Evolutionary conservation across 2,329 filamentous ascomycete genomes (phyloP).

Genomic region (Periconia digitata): DNA sequence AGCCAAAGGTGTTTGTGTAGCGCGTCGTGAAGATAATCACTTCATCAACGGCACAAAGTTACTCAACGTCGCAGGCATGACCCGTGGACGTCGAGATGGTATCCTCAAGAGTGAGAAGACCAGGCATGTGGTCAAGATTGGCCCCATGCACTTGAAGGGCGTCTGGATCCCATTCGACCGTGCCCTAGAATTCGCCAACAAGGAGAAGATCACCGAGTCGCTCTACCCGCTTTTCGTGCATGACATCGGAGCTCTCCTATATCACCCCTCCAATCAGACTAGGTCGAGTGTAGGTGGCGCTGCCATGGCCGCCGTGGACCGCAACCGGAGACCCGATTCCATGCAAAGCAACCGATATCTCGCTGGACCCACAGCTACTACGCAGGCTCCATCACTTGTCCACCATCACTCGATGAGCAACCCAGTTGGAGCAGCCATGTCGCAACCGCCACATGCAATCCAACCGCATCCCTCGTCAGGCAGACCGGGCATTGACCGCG

Average conservation of each 20-base stretch:
- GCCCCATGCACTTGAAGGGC: slow-evolving; percentile 97
- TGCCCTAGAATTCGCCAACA: slow-evolving; percentile 97
- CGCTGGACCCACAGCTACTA: slow-evolving; percentile 57
- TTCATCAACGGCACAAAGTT: slow-evolving; percentile 99
- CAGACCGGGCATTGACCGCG: slow-evolving; percentile 73
- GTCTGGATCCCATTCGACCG: slow-evolving; percentile 84
- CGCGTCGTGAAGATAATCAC: slow-evolving; percentile 93
- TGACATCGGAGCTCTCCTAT: slow-evolving; percentile 90
- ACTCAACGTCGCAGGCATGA: slow-evolving; percentile 97
- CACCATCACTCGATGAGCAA: slow-evolving; percentile 69
- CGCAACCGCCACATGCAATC: slow-evolving; percentile 68
- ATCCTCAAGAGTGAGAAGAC: slow-evolving; percentile 98
- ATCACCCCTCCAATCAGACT: slow-evolving; percentile 87
- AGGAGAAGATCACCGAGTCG: slow-evolving; percentile 97
- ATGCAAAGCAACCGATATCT: slow-evolving; percentile 54
- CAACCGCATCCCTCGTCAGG: slow-evolving; percentile 59
- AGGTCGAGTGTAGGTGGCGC: slow-evolving; percentile 73
- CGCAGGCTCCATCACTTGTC: slow-evolving; percentile 69
- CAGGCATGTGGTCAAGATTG: slow-evolving; percentile 96
- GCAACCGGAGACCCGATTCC: slow-evolving; percentile 49
- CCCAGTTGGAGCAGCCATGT: slow-evolving; percentile 59
- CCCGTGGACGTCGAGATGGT: slow-evolving; percentile 87
- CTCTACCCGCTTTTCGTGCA: slow-evolving; percentile 96
- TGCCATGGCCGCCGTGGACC: slow-evolving; percentile 74
- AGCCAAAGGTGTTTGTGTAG: slow-evolving; percentile 92